Evolutionary conservation across 768 basidiomycete genomes (phyloP), one percentile per base, ranked within the genome.

Genomic region (Pleurotus platypus): DNA sequence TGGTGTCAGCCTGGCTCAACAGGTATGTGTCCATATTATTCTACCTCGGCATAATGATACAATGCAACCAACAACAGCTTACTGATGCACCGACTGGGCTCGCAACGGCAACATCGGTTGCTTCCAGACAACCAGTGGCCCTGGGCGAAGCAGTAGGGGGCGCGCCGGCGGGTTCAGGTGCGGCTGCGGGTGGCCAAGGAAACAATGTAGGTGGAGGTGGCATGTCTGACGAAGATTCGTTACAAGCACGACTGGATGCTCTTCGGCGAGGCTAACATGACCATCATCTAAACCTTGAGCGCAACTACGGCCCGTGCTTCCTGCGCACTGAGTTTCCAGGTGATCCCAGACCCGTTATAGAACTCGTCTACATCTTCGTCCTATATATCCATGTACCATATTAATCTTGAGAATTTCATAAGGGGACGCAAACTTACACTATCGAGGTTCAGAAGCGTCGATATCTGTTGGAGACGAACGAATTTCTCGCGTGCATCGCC

Each of bases 301-400:
- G 73, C 81, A 42, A 83, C 82, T 55, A 92, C 80, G 38, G 81
- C 74, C 56, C 84, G 83, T 48, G 90, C 92, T 62, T 96, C 93
- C 57, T 86, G 82, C 61, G 84, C 76, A 60, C 80, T 87, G 55
- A 95, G 67, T 64, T 87, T 89, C 93, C 93, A 96, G 11, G 85
- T 81, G 60, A 97, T 93, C 16, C 95, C 95, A 2, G 93, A 95
- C 53, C 90, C 85, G 61, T 89, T 92, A 70, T 94, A 98, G 69
- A 98, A 97, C 55, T 95, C 92, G 61, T 95, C 90, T 4, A 94
- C 86, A 63, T 94, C 92, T 70, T 97, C 95, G 62, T 96, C 94
- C 94, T 94, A 63, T 38, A 46, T 45, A 27, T 43, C 16, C 24
- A 30, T 13, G 15, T 53, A 18, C 50, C 26, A 59, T 65, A 37